Conservation (phyloP, 2,329 filamentous ascomycete species). For the Alternaria infectoria region DNA sequence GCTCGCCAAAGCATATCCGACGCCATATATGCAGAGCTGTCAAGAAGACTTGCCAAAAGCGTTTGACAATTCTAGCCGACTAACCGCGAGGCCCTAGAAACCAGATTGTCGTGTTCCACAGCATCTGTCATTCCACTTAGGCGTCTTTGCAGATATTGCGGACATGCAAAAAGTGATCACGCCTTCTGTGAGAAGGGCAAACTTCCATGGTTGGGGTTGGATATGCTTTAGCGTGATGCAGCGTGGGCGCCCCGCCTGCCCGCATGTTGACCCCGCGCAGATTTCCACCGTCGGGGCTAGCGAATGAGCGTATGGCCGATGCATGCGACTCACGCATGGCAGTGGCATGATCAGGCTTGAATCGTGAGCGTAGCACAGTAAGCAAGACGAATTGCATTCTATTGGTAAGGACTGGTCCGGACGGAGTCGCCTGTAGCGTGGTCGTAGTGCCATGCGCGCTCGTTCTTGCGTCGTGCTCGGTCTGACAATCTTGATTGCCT, state of each 20-base stretch:
- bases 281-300: background rate
- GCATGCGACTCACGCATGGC: background rate
- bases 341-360: background rate
- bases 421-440: background rate
- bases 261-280: constrained; percentile 24
- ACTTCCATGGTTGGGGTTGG: constrained; percentile 1
- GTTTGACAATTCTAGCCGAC: background rate
- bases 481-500: background rate
- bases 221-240: constrained; percentile 25
- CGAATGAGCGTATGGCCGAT: constrained; percentile 5
- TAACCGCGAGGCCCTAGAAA: background rate
- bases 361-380: background rate
- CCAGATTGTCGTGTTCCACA: background rate
- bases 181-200: background rate
- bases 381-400: background rate
- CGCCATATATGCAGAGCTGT: constrained; percentile 32
- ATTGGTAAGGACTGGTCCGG: background rate
- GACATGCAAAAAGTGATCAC: background rate
- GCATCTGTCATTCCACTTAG: background rate
- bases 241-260: constrained; percentile 13
- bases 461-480: background rate
- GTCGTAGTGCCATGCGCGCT: background rate
- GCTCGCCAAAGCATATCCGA: constrained; percentile 37
- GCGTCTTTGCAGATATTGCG: background rate
- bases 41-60: constrained; percentile 3